Evolutionary conservation across 164 flowering plant genomes (phyloP).

Genomic region (Chimonanthus praecox): DNA sequence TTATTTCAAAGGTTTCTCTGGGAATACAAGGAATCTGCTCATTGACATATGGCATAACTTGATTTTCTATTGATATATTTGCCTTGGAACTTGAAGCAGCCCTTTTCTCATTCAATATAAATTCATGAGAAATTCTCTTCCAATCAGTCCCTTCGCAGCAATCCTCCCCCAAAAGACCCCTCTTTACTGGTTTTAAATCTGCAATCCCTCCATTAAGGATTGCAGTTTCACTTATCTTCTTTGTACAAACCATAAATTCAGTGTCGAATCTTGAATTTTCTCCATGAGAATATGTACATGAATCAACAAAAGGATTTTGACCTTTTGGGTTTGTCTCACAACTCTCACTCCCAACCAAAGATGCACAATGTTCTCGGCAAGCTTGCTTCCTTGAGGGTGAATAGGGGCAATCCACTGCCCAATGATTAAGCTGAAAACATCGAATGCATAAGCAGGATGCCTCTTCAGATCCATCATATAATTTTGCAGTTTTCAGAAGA

Average conservation of each 20-base stretch:
- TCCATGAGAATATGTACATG: slow-evolving; percentile 7
- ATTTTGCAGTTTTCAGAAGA: slow-evolving; percentile 33
- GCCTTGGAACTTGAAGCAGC: slow-evolving; percentile 22
- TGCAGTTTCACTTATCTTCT: slow-evolving; percentile 9
- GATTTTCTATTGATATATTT: slow-evolving; percentile 19
- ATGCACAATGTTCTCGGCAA: slow-evolving; percentile 9
- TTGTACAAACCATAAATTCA: slow-evolving; percentile 3
- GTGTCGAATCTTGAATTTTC: slow-evolving; percentile 9
- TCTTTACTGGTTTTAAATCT: slow-evolving; percentile 11
- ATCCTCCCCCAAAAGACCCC: slow-evolving; percentile 5
- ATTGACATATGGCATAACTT: slow-evolving; percentile 15
- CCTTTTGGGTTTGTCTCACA: slow-evolving; percentile 8
- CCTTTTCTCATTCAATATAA: slow-evolving; percentile 3
- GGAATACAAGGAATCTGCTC: slow-evolving; percentile 33
- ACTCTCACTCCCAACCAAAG: slow-evolving; percentile 14
- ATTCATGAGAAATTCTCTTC: slow-evolving; percentile 8
- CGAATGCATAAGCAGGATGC: slow-evolving; percentile 49
- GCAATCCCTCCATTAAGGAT: slow-evolving; percentile 6
- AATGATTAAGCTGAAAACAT: slow-evolving; percentile 67
- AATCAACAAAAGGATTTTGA: slow-evolving; percentile 2
- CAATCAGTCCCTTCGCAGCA: background rate
- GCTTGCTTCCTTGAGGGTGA: slow-evolving; percentile 18
- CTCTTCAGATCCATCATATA: slow-evolving; percentile 28
- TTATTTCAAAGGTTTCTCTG: slow-evolving; percentile 41
- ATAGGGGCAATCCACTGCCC: slow-evolving; percentile 67